A percentile compares a stretch with the other conserved stretches of the same genome.
Conservation (phyloP, 208 protist species). For the Leishmania mexicana region DNA sequence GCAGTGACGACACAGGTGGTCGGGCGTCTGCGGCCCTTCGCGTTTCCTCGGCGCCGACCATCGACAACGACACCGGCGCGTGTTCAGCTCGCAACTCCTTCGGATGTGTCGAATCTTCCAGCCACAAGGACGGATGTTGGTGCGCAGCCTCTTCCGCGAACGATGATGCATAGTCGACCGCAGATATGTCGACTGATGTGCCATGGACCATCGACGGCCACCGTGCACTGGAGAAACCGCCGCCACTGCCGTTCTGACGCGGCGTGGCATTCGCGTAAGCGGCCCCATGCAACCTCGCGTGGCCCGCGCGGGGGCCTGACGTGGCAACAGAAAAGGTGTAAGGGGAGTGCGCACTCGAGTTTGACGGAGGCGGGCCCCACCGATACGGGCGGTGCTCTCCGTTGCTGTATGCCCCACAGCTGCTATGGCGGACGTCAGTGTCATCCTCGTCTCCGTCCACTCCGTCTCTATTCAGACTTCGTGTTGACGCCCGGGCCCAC, state of each 20-base stretch:
- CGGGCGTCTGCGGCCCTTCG: not conserved
- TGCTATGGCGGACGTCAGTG: not conserved
- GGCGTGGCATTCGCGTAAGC: not conserved
- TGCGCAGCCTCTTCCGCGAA: not conserved
- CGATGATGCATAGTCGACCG: not conserved
- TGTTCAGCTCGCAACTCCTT: not conserved
- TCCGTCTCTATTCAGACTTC: not conserved
- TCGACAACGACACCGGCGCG: not conserved
- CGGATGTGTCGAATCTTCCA: not conserved
- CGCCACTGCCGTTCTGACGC: not conserved
- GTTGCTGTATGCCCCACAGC: not conserved
- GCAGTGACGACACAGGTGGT: not conserved
- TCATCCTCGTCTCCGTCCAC: not conserved
- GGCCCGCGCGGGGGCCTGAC: not conserved
- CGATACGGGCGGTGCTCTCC: not conserved
- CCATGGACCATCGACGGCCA: not conserved
- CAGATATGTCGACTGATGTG: not conserved
- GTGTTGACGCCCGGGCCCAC: not conserved
- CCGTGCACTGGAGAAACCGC: not conserved
- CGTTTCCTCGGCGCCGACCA: not conserved
- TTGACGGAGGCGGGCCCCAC: not conserved
- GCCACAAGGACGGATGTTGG: not conserved
- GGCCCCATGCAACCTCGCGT: not conserved
- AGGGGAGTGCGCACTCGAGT: not conserved
- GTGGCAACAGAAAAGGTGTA: conserved; percentile 8